phyloP scores from a whole-genome alignment of 148 eudicot genomes.

The Amaranthus hypochondriacus region DNA sequence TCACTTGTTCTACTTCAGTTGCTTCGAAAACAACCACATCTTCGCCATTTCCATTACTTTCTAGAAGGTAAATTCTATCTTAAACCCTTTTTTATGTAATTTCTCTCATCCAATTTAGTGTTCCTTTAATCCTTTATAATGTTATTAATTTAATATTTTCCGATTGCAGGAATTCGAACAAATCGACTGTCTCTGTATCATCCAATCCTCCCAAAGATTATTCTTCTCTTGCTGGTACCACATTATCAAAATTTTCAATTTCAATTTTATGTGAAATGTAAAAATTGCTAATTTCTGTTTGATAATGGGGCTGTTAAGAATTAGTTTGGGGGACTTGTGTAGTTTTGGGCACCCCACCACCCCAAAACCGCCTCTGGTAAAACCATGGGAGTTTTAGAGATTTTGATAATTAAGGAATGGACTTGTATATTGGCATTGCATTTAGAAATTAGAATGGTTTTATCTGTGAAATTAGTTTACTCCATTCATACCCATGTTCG shows the following conservation, averaged over 20 bases:
- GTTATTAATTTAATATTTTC: not conserved
- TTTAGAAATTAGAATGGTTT: no score
- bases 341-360: no score
- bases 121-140: not conserved
- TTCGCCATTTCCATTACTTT: slow-evolving; percentile 15
- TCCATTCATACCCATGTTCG: no score
- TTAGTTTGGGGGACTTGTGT: no score
- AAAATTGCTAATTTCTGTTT: no score
- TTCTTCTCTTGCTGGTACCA: slow-evolving; percentile 19
- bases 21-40: slow-evolving; percentile 14
- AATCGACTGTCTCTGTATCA: slow-evolving; percentile 33
- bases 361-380: no score
- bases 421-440: no score
- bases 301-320: no score
- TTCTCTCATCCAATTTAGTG: not conserved
- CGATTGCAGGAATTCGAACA: slow-evolving; percentile 28
- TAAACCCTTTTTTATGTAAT: not conserved
- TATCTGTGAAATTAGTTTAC: no score
- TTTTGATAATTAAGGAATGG: no score
- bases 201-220: slow-evolving; percentile 32
- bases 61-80: slow-evolving; percentile 24
- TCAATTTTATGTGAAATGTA: not conserved
- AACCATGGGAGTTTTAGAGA: no score
- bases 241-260: not conserved
- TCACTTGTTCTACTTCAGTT: slow-evolving; percentile 19